These are phyloP conservation scores for Mucor sp. DNA, from an alignment of 371 early-diverging fungal genomes.

Conservation along the genomic window DNA sequence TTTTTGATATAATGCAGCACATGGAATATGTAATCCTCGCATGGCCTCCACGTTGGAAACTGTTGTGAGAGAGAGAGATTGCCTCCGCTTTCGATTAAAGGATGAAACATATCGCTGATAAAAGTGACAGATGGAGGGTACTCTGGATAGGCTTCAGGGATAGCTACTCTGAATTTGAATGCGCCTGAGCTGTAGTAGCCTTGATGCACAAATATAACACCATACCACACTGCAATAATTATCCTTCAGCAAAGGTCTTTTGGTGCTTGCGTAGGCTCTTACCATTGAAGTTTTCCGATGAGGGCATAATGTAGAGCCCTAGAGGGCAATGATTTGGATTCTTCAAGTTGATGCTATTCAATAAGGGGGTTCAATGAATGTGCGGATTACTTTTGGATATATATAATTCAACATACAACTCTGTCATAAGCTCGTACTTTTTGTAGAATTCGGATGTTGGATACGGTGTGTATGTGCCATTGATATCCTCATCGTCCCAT, in stretches of 20 bases:
- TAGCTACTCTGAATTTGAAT: slow-evolving; percentile 90
- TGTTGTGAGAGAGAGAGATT: slow-evolving; percentile 72
- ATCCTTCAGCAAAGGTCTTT: not conserved
- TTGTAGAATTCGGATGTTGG: slow-evolving; percentile 31
- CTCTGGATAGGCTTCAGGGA: slow-evolving; percentile 87
- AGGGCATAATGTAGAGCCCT: slow-evolving; percentile 89
- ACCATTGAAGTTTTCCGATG: slow-evolving; percentile 74
- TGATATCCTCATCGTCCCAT: slow-evolving; percentile 16
- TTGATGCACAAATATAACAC: slow-evolving; percentile 83
- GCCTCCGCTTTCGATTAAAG: slow-evolving; percentile 81
- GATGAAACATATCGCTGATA: slow-evolving; percentile 93
- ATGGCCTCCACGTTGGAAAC: slow-evolving; percentile 84
- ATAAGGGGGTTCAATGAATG: not conserved
- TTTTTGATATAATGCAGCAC: slow-evolving; percentile 86
- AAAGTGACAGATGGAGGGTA: slow-evolving; percentile 87
- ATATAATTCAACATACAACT: slow-evolving; percentile 32
- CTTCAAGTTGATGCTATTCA: slow-evolving; percentile 69
- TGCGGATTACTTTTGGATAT: not conserved
- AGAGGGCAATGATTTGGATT: slow-evolving; percentile 81
- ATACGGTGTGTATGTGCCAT: slow-evolving; percentile 8
- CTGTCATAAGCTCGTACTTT: slow-evolving; percentile 57
- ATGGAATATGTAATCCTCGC: slow-evolving; percentile 82
- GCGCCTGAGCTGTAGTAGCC: slow-evolving; percentile 93
- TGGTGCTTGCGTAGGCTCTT: slow-evolving; percentile 12
- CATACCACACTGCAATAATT: slow-evolving; percentile 74